These are phyloP conservation scores for Monilinia aucupariae DNA, from an alignment of 2,329 filamentous ascomycete species.

Conservation along the genomic window DNA sequence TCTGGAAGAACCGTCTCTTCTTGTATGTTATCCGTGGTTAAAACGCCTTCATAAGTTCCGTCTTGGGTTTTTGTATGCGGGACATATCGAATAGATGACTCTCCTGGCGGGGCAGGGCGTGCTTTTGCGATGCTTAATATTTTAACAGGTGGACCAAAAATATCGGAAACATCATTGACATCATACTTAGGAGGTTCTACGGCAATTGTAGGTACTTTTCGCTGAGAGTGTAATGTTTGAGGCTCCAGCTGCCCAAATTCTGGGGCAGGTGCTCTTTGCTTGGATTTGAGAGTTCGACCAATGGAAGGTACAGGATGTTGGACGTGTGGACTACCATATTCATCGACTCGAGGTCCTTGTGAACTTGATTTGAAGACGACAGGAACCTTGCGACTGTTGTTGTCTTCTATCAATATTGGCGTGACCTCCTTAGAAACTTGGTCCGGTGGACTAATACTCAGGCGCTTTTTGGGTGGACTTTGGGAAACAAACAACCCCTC, in stretches of 20 bases:
- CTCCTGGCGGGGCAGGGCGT: conserved; percentile 27
- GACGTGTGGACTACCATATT: conserved; percentile 31
- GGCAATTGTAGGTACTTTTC: neutral
- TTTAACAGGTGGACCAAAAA: neutral
- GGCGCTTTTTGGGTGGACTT: conserved; percentile 20
- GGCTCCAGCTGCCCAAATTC: neutral
- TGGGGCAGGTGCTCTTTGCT: conserved; percentile 14
- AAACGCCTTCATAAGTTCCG: conserved; percentile 27
- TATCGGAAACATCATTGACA: conserved; percentile 1
- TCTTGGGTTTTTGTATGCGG: conserved; percentile 28
- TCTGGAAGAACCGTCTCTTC: conserved; percentile 24
- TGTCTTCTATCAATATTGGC: neutral
- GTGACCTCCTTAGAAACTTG: neutral
- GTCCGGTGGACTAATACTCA: conserved; percentile 16
- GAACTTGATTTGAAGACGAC: conserved; percentile 20
- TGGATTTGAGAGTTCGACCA: conserved; percentile 21
- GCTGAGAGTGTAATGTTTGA: neutral
- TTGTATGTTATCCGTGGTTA: conserved; percentile 24
- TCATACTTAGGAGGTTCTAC: neutral
- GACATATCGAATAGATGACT: conserved; percentile 26
- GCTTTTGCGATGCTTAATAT: conserved; percentile 26
- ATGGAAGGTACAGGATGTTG: conserved; percentile 7
- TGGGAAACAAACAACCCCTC: neutral
- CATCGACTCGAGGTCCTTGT: conserved; percentile 27
- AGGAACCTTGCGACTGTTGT: conserved; percentile 1